Conservation (phyloP, 305 asterid genomes). For the Solanum chacoense region DNA sequence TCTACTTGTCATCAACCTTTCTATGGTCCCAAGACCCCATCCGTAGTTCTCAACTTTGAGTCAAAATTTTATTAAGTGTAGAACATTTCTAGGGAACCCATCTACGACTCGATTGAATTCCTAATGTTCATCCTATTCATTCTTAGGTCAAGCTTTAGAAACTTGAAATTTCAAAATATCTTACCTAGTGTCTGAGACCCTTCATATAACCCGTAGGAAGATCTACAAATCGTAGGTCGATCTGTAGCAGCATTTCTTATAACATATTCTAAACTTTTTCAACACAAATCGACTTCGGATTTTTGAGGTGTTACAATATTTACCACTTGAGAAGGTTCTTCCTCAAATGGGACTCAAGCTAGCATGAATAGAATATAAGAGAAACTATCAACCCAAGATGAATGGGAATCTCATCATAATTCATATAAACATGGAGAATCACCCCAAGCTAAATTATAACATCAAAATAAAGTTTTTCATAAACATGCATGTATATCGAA, state of each 20-base stretch:
- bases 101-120: neutral
- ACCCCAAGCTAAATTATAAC: neutral
- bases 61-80: neutral
- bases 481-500: neutral
- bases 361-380: neutral
- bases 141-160: neutral
- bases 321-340: neutral
- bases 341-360: neutral
- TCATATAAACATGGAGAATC: neutral
- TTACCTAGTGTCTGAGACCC: neutral
- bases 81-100: neutral
- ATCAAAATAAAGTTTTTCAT: neutral
- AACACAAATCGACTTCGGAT: neutral
- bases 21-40: neutral
- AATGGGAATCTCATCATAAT: neutral
- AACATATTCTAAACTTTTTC: neutral
- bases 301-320: neutral
- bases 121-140: too few relatives aligned
- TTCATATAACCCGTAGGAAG: neutral
- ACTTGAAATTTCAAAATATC: neutral
- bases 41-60: neutral
- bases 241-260: neutral
- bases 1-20: too few relatives aligned
- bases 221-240: too few relatives aligned
- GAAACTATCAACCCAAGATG: neutral